These are phyloP conservation scores for Chlorencoelia australis DNA, from an alignment of 2,329 filamentous ascomycete species.

Conservation along the genomic window DNA sequence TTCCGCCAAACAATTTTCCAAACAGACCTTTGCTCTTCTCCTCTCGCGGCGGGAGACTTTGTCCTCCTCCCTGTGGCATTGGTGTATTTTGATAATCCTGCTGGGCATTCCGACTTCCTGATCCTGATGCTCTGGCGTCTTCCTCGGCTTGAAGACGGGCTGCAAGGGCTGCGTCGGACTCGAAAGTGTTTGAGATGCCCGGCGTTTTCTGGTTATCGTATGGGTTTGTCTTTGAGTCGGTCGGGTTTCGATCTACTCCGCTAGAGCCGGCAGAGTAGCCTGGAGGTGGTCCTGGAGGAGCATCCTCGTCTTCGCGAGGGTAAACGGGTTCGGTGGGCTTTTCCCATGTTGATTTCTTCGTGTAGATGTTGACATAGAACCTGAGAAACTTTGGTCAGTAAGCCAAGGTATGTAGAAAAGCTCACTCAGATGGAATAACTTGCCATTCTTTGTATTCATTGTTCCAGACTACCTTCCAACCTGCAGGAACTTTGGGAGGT, in stretches of 20 bases:
- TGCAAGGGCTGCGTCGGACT: constrained; percentile 65
- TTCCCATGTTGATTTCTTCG: constrained; percentile 87
- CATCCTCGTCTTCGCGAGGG: constrained; percentile 41
- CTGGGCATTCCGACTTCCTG: constrained; percentile 11
- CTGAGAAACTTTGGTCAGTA: too few species aligned
- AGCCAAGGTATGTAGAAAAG: too few species aligned
- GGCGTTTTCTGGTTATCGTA: constrained; percentile 36
- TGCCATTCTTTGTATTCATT: constrained; percentile 80
- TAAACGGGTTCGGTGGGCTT: constrained; percentile 62
- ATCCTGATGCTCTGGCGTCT: constrained; percentile 43
- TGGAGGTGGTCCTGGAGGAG: constrained; percentile 54
- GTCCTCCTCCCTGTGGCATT: constrained; percentile 16
- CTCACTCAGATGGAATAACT: constrained; percentile 18
- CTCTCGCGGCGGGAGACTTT: constrained; percentile 35
- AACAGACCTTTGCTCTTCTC: constrained; percentile 36
- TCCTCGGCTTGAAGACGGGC: constrained; percentile 77
- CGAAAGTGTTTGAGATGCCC: constrained; percentile 18
- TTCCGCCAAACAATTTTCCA: constrained; percentile 39
- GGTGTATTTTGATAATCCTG: constrained; percentile 22
- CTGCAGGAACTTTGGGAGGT: constrained; percentile 51
- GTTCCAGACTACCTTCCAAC: constrained; percentile 73
- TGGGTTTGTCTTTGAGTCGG: constrained; percentile 59
- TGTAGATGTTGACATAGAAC: constrained; percentile 87
- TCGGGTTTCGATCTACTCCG: constrained; percentile 1
- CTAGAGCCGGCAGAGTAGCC: constrained; percentile 34